phyloP scores from a whole-genome alignment of 345 rosid species.

The Salix arbutifolia region DNA sequence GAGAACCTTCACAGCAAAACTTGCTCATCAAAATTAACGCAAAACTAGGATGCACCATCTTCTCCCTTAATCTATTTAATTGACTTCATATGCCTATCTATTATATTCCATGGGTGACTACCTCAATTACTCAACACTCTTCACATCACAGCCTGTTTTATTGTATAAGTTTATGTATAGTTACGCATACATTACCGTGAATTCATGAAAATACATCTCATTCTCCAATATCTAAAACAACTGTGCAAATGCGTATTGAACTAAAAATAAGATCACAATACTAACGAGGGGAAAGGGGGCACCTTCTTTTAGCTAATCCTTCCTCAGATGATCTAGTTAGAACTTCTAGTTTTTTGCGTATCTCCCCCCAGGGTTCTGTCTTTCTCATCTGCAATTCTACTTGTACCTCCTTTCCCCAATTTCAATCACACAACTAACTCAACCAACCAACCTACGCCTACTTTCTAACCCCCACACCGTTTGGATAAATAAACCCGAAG shows the following conservation, averaged over 20 bases:
- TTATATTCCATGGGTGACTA: too few relatives aligned
- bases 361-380: too few relatives aligned
- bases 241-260: background rate
- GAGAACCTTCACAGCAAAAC: background rate
- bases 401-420: too few relatives aligned
- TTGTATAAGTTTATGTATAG: too few relatives aligned
- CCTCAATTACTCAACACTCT: background rate
- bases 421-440: too few relatives aligned
- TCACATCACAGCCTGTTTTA: background rate
- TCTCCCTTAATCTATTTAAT: too few relatives aligned
- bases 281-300: background rate
- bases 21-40: background rate
- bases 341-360: slow-evolving; percentile 87
- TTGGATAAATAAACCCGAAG: too few relatives aligned
- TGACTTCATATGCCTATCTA: background rate
- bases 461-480: too few relatives aligned
- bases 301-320: slow-evolving; percentile 7
- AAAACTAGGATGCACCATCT: background rate
- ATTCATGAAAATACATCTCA: background rate
- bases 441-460: too few relatives aligned
- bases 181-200: too few relatives aligned
- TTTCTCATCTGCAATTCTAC: too few relatives aligned
- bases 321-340: slow-evolving; percentile 65
- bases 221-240: background rate
- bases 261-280: background rate